Evolutionary conservation across 371 early-diverging fungal genomes (phyloP).

Genomic region (Nematocida sp.): DNA sequence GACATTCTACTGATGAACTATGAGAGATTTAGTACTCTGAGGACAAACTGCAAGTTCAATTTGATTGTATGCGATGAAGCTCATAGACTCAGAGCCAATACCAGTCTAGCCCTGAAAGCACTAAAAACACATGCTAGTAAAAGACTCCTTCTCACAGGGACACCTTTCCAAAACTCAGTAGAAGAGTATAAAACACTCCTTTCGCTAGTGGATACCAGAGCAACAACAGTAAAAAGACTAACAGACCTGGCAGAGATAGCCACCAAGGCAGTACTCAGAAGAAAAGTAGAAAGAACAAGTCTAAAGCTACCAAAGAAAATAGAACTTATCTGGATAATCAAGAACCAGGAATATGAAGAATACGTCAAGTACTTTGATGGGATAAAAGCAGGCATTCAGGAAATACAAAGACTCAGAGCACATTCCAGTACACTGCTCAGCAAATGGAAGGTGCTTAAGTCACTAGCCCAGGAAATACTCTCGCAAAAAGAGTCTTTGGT

Average conservation of each 20-base stretch:
- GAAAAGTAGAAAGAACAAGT: constrained; percentile 42
- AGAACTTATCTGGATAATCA: constrained; percentile 40
- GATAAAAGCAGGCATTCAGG: constrained; percentile 16
- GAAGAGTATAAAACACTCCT: constrained; percentile 96
- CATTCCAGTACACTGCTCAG: constrained; percentile 9
- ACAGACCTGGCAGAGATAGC: constrained; percentile 39
- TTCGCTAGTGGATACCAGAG: constrained; percentile 75
- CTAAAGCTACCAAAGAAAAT: constrained; percentile 36
- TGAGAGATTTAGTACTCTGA: constrained; percentile 82
- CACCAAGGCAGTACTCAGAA: constrained; percentile 30
- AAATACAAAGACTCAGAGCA: constrained; percentile 34
- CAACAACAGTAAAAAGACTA: constrained; percentile 17
- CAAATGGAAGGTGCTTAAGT: constrained; percentile 26
- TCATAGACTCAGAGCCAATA: constrained; percentile 94
- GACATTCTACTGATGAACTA: constrained; percentile 90
- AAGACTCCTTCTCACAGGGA: constrained; percentile 89
- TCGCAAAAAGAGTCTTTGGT: constrained; percentile 19
- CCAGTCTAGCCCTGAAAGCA: constrained; percentile 78
- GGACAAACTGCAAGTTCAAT: constrained; percentile 72
- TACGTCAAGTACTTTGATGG: not conserved
- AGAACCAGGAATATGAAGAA: constrained; percentile 36
- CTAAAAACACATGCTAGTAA: constrained; percentile 77
- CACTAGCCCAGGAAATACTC: constrained; percentile 16
- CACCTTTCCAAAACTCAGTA: constrained; percentile 93
- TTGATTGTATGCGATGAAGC: constrained; percentile 95